Evolutionary conservation across 192 early-diverging fungal genomes (phyloP), one percentile per base, ranked within the genome.

Genomic region (Neocallimastix lanati): DNA sequence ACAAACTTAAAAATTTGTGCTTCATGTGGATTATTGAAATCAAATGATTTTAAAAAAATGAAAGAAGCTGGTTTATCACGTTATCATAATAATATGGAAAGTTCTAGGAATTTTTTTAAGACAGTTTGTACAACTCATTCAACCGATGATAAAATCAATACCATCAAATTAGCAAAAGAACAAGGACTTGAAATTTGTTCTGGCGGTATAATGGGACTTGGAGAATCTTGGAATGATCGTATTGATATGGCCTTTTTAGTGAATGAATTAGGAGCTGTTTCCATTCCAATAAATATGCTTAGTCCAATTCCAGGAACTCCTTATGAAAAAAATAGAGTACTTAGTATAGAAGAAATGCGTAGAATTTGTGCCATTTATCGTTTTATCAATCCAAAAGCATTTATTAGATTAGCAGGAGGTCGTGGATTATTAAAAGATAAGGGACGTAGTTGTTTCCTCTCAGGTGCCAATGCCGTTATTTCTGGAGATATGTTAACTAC

Each of bases 31-130:
- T 92, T 95, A 92, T 85, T 95, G 81, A 88, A 90, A 78, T 86
- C 90, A 30, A 87, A 85, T 25, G 92, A 94, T 83, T 92, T 92
- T 27, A 86, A 89, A 80, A 84, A 88, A 82, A 85, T 95, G 78
- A 95, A 95, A 83, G 90, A 92, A 28, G 93, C 93, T 29, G 93
- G 93, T 30, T 83, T 95, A 83, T 93, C 93, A 28, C 93, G 93
- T 28, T 95, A 95, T 85, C 93, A 95, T 85, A 93, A 95, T 85
- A 95, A 95, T 83, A 82, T 94, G 78, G 93, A 93, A 84, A 93
- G 92, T 27, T 90, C 87, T n/a, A 87, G 91, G 79, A 92, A 93
- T 82, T 92, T 86, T 85, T 94, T 93, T 78, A 90, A 92, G 78
- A 93, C 92, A 82, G 86, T 88, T 76, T 76, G 13, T 27, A 25